Evolutionary conservation across 2,329 filamentous ascomycete genomes (phyloP).

Genomic region (Epichloe elymi): DNA sequence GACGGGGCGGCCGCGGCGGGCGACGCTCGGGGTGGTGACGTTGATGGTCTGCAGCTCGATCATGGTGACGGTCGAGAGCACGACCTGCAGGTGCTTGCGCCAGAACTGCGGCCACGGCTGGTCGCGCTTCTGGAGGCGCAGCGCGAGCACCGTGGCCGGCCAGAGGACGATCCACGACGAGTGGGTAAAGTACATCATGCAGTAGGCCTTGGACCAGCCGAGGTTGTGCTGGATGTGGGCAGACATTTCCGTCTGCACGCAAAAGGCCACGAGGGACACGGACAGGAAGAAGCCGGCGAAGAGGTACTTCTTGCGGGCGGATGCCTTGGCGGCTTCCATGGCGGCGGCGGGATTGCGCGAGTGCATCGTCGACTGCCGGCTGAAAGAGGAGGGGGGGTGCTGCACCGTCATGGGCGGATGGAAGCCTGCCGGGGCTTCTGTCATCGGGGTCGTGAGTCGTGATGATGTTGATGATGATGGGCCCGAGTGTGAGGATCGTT

Average conservation of each 20-base stretch:
- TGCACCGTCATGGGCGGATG: constrained; percentile 1
- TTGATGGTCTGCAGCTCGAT: constrained; percentile 68
- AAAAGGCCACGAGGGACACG: constrained; percentile 75
- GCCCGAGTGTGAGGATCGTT: constrained; percentile 10
- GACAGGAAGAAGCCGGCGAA: constrained; percentile 75
- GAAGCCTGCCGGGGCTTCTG: constrained; percentile 10
- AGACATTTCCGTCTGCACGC: constrained; percentile 88
- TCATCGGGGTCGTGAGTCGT: constrained; percentile 12
- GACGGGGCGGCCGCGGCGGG: constrained; percentile 26
- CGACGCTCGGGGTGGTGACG: constrained; percentile 32
- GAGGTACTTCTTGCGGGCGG: constrained; percentile 68
- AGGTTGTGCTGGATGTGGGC: constrained; percentile 88
- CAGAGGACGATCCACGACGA: constrained; percentile 86
- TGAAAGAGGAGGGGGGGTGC: constrained; percentile 14
- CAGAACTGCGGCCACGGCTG: constrained; percentile 78
- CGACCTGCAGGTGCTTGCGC: constrained; percentile 43
- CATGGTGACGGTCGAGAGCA: constrained; percentile 57
- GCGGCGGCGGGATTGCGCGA: constrained; percentile 56
- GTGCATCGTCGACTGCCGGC: constrained; percentile 52
- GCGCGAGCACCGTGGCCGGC: constrained; percentile 68
- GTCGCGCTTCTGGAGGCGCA: constrained; percentile 66
- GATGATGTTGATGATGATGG: constrained; percentile 11
- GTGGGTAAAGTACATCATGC: constrained; percentile 97
- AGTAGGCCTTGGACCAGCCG: constrained; percentile 97
- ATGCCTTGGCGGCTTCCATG: constrained; percentile 17